Base-by-base conservation (phyloP, 2,329 filamentous ascomycete genomes). In the Remersonia thermophila region DNA sequence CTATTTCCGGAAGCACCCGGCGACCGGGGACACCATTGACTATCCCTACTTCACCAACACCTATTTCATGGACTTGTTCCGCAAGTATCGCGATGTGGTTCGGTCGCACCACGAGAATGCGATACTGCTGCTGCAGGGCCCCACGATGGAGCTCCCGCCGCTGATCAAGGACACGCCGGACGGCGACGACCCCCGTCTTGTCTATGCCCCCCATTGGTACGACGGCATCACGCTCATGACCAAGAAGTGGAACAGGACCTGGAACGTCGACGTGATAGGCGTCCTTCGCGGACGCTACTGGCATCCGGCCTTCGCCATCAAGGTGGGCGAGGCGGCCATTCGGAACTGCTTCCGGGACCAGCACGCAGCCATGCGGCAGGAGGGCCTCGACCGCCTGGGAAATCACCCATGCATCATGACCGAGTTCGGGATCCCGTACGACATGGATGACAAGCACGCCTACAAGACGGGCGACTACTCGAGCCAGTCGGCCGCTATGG, bases 231-330 rank as follows among this genome's bases (percentile, higher is more conserved):
- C 91, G 0, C 67, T 98, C 3, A 83, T 98, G 71, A 96, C 85
- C 10, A 98, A 98, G 61, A 93, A 94, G 57, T 98, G 91, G 91
- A 98, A 96, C 54, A 81, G 87, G 27, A 77, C 81, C 12, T 98
- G 91, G 82, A 98, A 98, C 48, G 82, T 98, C 7, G 91, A 98
- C 55, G 84, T 98, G 4, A 77, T 98, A 34, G 91, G 91, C 2
- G 74, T 98, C 11, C 66, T 98, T 30, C 80, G 91, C 31, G 91
- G 91, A 10, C 80, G 80, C 46, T 98, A 98, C 53, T 67, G 83
- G 47, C 82, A 80, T 15, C 91, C 91, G 10, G 84, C 84, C 1
- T 89, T 98, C 53, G 91, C 85, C 3, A 80, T 98, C 55, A 91
- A 87, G 52, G 67, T 98, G 32, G 91, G 91, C 32, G 89, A 96